Evolutionary conservation across 768 basidiomycete species (phyloP), one percentile per base, ranked within the genome.

Genomic region (Kwoniella dejecticola): DNA sequence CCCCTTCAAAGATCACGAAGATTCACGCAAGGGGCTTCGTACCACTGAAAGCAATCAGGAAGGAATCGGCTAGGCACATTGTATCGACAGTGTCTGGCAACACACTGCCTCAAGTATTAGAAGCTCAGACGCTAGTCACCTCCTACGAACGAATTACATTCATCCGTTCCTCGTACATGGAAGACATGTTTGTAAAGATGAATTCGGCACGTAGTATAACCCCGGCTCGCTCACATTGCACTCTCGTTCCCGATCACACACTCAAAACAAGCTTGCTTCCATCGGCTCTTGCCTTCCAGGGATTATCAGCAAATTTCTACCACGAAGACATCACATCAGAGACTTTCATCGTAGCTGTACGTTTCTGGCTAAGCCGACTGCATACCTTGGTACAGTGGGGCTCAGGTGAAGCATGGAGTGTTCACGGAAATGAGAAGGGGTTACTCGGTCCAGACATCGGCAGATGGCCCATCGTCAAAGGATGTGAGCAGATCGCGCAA

Each of bases 341-440:
- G 12, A 54, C 24, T 3, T 68, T 70, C 48, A 7, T 36, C 6
- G 53, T 65, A 1, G 61, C 62, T 15, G 13, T 71, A 10, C 60
- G 70, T 4, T 74, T 71, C 57, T 74, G 63, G 57, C 44, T 69
- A 23, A 23, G 55, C 2, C 44, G 70, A 19, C 46, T 71, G 13
- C 63, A 71, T 45, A 60, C 52, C 36, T 29, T 36, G 27, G 23
- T 66, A 26, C 62, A 67, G 13, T 26, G 66, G 29, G 71, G 69
- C 12, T 49, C 29, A 10, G 59, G 59, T 26, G 52, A 68, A 47
- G 58, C 50, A 21, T 69, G 65, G 68, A 72, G 65, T 47, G 41
- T 49, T 13, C 21, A 41, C 10, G 68, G 57, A 1, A 21, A n/a
- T 7, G 61, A 53, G 13, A 23, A 24, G 33, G 70, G 61, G 0